Conservation (phyloP, 805 yeast genomes). For the Metschnikowia picachoensis region DNA sequence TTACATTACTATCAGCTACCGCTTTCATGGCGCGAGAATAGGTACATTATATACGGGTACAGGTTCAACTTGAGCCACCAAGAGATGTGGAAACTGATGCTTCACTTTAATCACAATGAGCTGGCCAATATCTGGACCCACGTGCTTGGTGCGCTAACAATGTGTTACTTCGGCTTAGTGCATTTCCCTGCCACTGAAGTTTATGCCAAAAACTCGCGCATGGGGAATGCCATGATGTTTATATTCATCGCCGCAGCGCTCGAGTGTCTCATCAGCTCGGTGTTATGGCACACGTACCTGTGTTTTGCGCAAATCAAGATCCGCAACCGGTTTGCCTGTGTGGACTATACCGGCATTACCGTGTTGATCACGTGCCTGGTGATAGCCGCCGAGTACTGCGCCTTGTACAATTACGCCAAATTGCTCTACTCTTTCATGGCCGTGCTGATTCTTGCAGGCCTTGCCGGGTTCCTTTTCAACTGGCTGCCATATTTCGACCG, state of each 20-base stretch:
- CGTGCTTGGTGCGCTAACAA: conserved; percentile 58
- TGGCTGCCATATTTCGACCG: conserved; percentile 92
- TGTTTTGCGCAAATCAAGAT: conserved; percentile 61
- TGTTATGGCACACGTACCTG: conserved; percentile 88
- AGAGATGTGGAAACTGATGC: conserved; percentile 58
- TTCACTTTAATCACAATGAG: conserved; percentile 71
- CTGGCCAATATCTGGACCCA: conserved; percentile 94
- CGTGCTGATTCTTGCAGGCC: conserved; percentile 64
- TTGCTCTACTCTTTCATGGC: conserved; percentile 45
- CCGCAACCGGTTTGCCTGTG: conserved; percentile 80
- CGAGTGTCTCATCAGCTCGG: conserved; percentile 74
- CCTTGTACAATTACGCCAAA: conserved; percentile 62
- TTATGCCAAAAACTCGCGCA: conserved; percentile 41
- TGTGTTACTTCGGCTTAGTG: conserved; percentile 52
- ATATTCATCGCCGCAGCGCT: conserved; percentile 68
- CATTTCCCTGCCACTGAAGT: conserved; percentile 63
- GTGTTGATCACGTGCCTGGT: conserved; percentile 86
- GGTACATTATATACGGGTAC: conserved; percentile 79
- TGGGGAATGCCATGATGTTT: conserved; percentile 49
- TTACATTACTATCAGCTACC: conserved; percentile 87
- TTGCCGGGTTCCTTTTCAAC: conserved; percentile 69
- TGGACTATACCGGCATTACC: conserved; percentile 94
- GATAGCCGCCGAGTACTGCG: conserved; percentile 77
- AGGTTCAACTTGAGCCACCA: conserved; percentile 67
- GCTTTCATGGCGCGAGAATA: conserved; percentile 88